phyloP scores from a whole-genome alignment of 2,329 filamentous ascomycete genomes.

The Claviceps capensis region DNA sequence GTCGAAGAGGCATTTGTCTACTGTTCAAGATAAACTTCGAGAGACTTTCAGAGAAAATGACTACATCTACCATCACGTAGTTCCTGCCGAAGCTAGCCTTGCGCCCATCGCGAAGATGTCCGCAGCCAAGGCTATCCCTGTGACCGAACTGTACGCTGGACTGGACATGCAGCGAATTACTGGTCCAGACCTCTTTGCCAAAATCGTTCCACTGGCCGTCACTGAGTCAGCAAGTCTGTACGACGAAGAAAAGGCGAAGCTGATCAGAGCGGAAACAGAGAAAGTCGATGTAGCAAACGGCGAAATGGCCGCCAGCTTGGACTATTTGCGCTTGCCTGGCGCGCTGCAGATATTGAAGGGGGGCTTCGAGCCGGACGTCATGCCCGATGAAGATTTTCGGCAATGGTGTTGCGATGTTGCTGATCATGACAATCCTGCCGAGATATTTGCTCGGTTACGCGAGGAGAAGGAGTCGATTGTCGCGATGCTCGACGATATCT shows the following conservation, averaged over 20 bases:
- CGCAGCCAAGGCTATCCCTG: slow-evolving; percentile 91
- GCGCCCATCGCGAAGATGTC: slow-evolving; percentile 77
- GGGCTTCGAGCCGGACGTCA: slow-evolving; percentile 77
- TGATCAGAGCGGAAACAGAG: slow-evolving; percentile 86
- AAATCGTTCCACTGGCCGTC: slow-evolving; percentile 89
- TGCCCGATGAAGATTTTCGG: slow-evolving; percentile 81
- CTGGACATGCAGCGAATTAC: slow-evolving; percentile 97
- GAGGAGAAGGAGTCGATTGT: slow-evolving; percentile 66
- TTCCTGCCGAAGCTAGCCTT: slow-evolving; percentile 74
- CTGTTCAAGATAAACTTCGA: slow-evolving; percentile 66
- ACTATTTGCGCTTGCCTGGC: slow-evolving; percentile 81
- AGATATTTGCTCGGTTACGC: slow-evolving; percentile 66
- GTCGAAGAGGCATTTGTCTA: slow-evolving; percentile 67
- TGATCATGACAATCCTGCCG: slow-evolving; percentile 64
- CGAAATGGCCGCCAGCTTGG: slow-evolving; percentile 89
- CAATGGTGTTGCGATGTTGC: slow-evolving; percentile 91
- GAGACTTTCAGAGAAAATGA: slow-evolving; percentile 86
- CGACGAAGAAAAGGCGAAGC: slow-evolving; percentile 95
- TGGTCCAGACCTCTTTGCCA: slow-evolving; percentile 90
- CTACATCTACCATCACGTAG: slow-evolving; percentile 91
- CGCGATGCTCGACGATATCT: slow-evolving; percentile 59
- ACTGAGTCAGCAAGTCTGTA: slow-evolving; percentile 95
- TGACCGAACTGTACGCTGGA: slow-evolving; percentile 90
- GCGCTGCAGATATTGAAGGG: slow-evolving; percentile 87
- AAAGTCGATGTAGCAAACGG: slow-evolving; percentile 84